Evolutionary conservation across 148 eudicot genomes (phyloP).

Genomic region (Camellia lanceoleosa): DNA sequence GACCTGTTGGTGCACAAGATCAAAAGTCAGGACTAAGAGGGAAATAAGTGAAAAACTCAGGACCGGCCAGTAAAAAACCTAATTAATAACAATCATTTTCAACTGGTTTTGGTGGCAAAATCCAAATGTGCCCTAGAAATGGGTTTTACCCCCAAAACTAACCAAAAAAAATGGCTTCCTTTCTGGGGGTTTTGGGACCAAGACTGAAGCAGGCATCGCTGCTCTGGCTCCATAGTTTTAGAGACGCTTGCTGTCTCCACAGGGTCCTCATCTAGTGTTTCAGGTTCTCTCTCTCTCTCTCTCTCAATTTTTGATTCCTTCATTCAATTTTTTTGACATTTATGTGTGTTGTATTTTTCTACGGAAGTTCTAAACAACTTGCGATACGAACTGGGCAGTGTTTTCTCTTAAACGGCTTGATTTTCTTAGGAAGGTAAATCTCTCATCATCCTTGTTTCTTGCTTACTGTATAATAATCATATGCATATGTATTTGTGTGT

Average conservation of each 20-base stretch:
- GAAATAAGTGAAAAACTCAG: too few relatives aligned
- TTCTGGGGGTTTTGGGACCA: slow-evolving; percentile 14
- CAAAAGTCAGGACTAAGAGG: too few relatives aligned
- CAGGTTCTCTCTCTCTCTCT: slow-evolving; percentile 44
- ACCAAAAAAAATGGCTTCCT: too few relatives aligned
- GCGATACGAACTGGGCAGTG: slow-evolving; percentile 80
- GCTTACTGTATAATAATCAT: too few relatives aligned
- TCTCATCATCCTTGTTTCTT: too few relatives aligned
- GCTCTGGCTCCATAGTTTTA: slow-evolving; percentile 62
- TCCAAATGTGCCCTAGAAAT: too few relatives aligned
- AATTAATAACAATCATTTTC: too few relatives aligned
- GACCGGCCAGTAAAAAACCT: too few relatives aligned
- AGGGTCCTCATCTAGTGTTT: slow-evolving; percentile 62
- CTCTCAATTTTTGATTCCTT: neutral
- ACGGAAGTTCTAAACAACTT: slow-evolving; percentile 63
- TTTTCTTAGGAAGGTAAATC: slow-evolving; percentile 79
- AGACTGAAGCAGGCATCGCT: slow-evolving; percentile 48
- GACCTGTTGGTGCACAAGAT: too few relatives aligned
- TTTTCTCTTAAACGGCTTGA: slow-evolving; percentile 78
- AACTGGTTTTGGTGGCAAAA: too few relatives aligned
- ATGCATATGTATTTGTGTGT: too few relatives aligned
- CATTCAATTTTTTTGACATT: neutral
- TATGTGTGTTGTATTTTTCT: neutral
- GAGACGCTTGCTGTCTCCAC: slow-evolving; percentile 84
- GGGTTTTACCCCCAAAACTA: too few relatives aligned